Base-by-base conservation (phyloP, 1,284 basidiomycete genomes). In the Apiotrichum sp. region DNA sequence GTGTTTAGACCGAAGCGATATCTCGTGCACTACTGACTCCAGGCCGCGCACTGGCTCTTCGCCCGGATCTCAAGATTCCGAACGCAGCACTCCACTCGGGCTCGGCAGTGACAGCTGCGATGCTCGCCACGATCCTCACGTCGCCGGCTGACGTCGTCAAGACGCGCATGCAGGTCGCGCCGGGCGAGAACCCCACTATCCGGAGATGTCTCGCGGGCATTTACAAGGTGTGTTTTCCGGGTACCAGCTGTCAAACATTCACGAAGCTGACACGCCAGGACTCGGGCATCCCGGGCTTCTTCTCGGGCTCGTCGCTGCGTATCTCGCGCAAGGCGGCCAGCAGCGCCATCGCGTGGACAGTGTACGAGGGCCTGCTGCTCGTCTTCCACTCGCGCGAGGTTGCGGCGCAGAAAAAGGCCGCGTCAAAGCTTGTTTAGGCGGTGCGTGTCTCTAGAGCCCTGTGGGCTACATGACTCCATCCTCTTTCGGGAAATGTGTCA, bases 81-180 rank as follows among this genome's bases (percentile, higher is more conserved):
- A 69, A 68, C 57, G 70, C 75, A 7, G 68, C 65, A 8, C 64
- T 76, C 42, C 73, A 78, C 64, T 76, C 72, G 39, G 62, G 68
- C 2, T 76, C 70, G 1, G 89, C 87, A 3, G 85, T 87, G 0
- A 79, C 82, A 0, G 90, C 91, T 8, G 87, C 89, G 2, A 84
- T 83, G 3, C 79, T 92, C 51, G 89, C 89, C 0, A 93, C 90
- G 0, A 73, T 92, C 49, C 80, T 81, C 4, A 95, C 91, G 1
- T 89, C 91, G 65, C 91, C 91, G 1, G 93, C 93, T 63, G 91
- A 93, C 69, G 89, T 92, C 43, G 81, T 93, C 63, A 93, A 93
- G 88, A 95, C 91, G 0, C 87, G 89, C 68, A 85, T 95, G 73
- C 91, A 95, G 77, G 87, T 95, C 3, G 84, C 87, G 29, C 81